Evolutionary conservation across 1,139 yeast genomes (phyloP).

Genomic region (Yamadazyma songkhlaensis): DNA sequence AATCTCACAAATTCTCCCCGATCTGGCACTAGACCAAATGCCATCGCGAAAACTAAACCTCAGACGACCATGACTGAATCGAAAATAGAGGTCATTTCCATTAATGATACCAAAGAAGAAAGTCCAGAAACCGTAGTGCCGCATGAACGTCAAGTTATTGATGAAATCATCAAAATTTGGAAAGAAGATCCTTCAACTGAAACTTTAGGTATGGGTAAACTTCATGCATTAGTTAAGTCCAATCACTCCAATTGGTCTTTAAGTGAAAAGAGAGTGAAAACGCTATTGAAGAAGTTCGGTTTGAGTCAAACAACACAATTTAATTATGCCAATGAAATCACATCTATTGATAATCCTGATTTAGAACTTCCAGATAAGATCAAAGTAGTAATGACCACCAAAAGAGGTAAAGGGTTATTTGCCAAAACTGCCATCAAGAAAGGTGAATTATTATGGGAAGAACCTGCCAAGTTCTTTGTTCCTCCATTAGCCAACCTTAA

Average conservation of each 20-base stretch:
- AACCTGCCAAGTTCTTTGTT: constrained; percentile 60
- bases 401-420: constrained; percentile 47
- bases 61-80: constrained; percentile 3
- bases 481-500: constrained; percentile 71
- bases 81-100: constrained; percentile 27
- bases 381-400: constrained; percentile 38
- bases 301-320: constrained; percentile 35
- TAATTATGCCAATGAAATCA: constrained; percentile 53
- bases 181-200: constrained; percentile 65
- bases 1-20: too few relatives aligned
- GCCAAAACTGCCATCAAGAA: constrained; percentile 43
- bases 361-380: constrained; percentile 47
- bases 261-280: constrained; percentile 56
- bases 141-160: constrained; percentile 62
- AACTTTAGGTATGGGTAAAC: constrained; percentile 51
- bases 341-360: constrained; percentile 51
- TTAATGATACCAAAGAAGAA: constrained; percentile 28
- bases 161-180: constrained; percentile 64
- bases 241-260: constrained; percentile 62
- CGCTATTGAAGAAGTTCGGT: constrained; percentile 54
- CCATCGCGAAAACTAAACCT: constrained; percentile 1
- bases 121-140: constrained; percentile 44
- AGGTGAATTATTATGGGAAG: constrained; percentile 58
- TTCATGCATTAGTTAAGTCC: constrained; percentile 49
- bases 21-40: background rate